Percentiles rank a stretch among this genome's conserved stretches.
phyloP scores from a whole-genome alignment of 2,329 filamentous ascomycete species.

The Trichothecium sympodiale region DNA sequence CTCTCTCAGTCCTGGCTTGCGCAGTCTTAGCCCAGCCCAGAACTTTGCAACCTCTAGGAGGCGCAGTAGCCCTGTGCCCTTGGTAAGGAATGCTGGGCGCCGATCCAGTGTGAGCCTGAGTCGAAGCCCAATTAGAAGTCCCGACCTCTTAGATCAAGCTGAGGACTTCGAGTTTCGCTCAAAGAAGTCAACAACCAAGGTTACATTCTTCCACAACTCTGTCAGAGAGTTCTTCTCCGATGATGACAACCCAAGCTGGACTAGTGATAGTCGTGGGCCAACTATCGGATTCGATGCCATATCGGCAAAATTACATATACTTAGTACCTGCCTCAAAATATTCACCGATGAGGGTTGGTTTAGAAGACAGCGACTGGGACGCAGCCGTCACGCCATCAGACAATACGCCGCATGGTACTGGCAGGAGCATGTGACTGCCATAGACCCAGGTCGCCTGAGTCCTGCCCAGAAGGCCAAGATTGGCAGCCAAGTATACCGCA shows the following conservation, averaged over 20 bases:
- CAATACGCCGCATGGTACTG: conserved; percentile 34
- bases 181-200: conserved; percentile 26
- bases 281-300: conserved; percentile 22
- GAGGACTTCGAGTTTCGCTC: conserved; percentile 28
- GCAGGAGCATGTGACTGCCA: conserved; percentile 27
- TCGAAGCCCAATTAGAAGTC: conserved; percentile 11
- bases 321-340: conserved; percentile 26
- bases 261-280: conserved; percentile 7
- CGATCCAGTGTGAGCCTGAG: conserved; percentile 12
- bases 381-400: conserved; percentile 18
- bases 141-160: conserved; percentile 18
- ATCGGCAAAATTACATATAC: conserved; percentile 23
- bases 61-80: conserved; percentile 2
- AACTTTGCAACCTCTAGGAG: background rate
- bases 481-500: conserved; percentile 20
- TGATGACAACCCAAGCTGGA: conserved; percentile 14
- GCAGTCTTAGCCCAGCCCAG: conserved; percentile 1
- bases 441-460: conserved; percentile 17
- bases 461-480: conserved; percentile 19
- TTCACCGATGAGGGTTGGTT: conserved; percentile 23
- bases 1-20: background rate
- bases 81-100: background rate
- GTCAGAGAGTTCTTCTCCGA: conserved; percentile 27
- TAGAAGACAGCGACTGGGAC: conserved; percentile 13
- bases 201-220: conserved; percentile 28